Conservation (phyloP, 495 filamentous ascomycete genomes). For the Pyrenula aspistea region DNA sequence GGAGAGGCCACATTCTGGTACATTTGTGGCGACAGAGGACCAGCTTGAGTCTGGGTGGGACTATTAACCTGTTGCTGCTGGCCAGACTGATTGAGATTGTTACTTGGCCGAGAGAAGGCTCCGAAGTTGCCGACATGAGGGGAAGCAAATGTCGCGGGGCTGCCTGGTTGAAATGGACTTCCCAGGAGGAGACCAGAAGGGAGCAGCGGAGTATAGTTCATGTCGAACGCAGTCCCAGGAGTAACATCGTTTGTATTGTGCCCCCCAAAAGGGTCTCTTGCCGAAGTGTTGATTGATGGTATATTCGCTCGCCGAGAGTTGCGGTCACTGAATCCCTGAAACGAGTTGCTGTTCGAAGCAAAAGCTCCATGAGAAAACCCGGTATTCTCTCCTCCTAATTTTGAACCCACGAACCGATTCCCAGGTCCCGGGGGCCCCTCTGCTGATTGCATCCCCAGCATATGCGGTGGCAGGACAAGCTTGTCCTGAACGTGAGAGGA, state of each 20-base stretch:
- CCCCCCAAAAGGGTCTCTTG: constrained; percentile 34
- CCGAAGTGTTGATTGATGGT: constrained; percentile 79
- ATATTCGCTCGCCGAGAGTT: constrained; percentile 77
- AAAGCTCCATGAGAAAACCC: constrained; percentile 90
- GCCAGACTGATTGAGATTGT: constrained; percentile 43
- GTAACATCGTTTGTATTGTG: constrained; percentile 58
- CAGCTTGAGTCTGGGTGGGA: constrained; percentile 51
- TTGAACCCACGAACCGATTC: constrained; percentile 59
- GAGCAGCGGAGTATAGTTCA: constrained; percentile 95
- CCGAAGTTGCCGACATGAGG: constrained; percentile 82
- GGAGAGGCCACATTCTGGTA: constrained; percentile 72
- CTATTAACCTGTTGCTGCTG: constrained; percentile 43
- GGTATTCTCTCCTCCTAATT: constrained; percentile 54
- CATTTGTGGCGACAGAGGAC: constrained; percentile 54
- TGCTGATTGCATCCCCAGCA: constrained; percentile 80
- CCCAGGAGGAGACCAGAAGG: constrained; percentile 90
- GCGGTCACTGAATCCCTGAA: constrained; percentile 65
- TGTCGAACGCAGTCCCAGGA: constrained; percentile 82
- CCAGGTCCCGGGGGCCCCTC: constrained; percentile 42
- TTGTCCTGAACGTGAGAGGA: constrained; percentile 57
- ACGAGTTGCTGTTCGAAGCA: constrained; percentile 54
- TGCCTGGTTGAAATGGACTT: constrained; percentile 93
- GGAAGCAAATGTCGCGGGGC: constrained; percentile 75
- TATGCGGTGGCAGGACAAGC: constrained; percentile 62
- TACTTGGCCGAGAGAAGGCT: constrained; percentile 59